Conservation (phyloP, 2,329 filamentous ascomycete genomes). For the Ophiostoma sp. region DNA sequence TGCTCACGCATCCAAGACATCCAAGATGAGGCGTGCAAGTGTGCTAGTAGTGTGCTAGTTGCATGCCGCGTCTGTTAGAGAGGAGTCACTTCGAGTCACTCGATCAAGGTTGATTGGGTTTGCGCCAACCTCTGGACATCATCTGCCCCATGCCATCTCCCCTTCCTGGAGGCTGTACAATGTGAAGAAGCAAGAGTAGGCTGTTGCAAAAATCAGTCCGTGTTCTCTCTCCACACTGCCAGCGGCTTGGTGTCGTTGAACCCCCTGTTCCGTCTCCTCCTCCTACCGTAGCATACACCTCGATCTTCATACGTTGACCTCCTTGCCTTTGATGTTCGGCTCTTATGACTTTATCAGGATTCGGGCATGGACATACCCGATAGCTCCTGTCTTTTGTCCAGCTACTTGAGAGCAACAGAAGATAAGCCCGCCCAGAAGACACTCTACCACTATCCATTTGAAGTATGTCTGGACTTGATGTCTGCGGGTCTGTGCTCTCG, state of each 20-base stretch:
- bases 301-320: not conserved
- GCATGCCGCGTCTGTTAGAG: not conserved
- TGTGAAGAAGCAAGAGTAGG: not conserved
- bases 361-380: not conserved
- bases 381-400: not conserved
- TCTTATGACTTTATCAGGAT: not conserved
- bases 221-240: not conserved
- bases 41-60: not conserved
- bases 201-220: not conserved
- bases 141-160: slow-evolving; percentile 1
- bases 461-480: not conserved
- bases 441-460: not conserved
- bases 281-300: not conserved
- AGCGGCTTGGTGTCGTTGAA: not conserved
- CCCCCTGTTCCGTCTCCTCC: not conserved
- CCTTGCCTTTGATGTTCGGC: not conserved
- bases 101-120: slow-evolving; percentile 4
- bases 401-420: not conserved
- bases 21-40: not conserved
- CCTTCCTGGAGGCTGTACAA: not conserved
- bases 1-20: not conserved
- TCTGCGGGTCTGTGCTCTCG: not conserved
- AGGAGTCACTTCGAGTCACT: not conserved
- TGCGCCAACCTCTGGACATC: not conserved
- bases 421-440: not conserved